Evolutionary conservation across 495 filamentous ascomycete species (phyloP).

Genomic region (Tuber magnatum): DNA sequence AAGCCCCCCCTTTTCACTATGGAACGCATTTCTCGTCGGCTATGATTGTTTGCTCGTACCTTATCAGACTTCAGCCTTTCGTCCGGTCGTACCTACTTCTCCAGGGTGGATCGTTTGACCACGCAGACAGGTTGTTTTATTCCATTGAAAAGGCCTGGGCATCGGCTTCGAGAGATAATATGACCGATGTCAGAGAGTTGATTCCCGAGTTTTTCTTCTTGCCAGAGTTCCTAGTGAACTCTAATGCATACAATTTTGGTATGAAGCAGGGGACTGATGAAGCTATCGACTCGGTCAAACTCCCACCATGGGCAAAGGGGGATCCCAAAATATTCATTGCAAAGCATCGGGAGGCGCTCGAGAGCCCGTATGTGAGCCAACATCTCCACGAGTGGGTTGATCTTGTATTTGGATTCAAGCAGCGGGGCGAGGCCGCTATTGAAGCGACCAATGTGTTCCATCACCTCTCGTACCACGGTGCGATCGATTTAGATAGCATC

Average conservation of each 20-base stretch:
- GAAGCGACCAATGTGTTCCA: slow-evolving; percentile 94
- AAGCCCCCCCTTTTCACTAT: slow-evolving; percentile 81
- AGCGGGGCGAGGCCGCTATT: slow-evolving; percentile 84
- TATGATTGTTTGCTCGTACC: slow-evolving; percentile 95
- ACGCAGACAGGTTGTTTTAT: slow-evolving; percentile 90
- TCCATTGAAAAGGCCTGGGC: slow-evolving; percentile 86
- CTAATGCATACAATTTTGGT: slow-evolving; percentile 91
- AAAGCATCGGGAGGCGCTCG: slow-evolving; percentile 87
- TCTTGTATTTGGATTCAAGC: slow-evolving; percentile 88
- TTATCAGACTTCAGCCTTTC: slow-evolving; percentile 91
- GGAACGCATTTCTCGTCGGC: slow-evolving; percentile 98
- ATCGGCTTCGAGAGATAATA: slow-evolving; percentile 81
- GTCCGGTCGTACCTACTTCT: slow-evolving; percentile 95
- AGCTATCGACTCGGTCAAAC: slow-evolving; percentile 69
- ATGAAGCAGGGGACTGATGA: slow-evolving; percentile 69
- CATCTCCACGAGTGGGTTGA: slow-evolving; percentile 94
- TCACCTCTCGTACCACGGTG: slow-evolving; percentile 86
- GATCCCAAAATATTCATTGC: slow-evolving; percentile 93
- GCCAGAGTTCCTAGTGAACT: slow-evolving; percentile 84
- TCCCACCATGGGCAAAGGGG: slow-evolving; percentile 95
- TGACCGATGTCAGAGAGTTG: slow-evolving; percentile 86
- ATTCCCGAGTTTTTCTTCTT: slow-evolving; percentile 97
- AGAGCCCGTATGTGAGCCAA: slow-evolving; percentile 87
- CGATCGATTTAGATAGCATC: slow-evolving; percentile 86
- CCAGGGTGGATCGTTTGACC: slow-evolving; percentile 93